These are phyloP conservation scores for Collariella sp. DNA, from an alignment of 495 filamentous ascomycete genomes.

Conservation along the genomic window DNA sequence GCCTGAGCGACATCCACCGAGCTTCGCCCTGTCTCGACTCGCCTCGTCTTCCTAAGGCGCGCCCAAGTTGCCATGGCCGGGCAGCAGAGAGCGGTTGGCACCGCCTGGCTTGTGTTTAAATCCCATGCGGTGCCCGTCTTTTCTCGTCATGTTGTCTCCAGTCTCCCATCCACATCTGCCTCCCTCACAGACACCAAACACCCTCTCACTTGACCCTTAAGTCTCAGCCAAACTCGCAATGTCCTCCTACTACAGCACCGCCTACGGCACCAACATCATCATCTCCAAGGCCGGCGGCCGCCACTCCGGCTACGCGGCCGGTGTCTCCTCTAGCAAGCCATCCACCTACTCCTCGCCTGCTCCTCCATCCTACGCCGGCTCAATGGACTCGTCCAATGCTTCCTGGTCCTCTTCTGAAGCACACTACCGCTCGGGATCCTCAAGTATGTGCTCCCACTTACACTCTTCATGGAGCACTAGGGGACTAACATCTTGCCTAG, in stretches of 20 bases:
- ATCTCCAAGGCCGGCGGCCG: slow-evolving; percentile 7
- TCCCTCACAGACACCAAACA: not conserved
- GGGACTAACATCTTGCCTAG: not conserved
- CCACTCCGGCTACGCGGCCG: not conserved
- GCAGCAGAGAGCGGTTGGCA: not conserved
- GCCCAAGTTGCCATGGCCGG: not conserved
- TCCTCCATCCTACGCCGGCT: slow-evolving; percentile 5
- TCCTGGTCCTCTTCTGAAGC: not conserved
- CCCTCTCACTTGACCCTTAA: too few species aligned
- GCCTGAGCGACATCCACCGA: slow-evolving; percentile 17
- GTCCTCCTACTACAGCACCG: slow-evolving; percentile 10
- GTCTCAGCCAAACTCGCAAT: not conserved
- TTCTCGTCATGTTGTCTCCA: not conserved
- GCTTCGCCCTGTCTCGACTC: not conserved
- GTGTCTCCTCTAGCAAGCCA: slow-evolving; percentile 4
- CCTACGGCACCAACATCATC: slow-evolving; percentile 4
- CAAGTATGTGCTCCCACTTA: not conserved
- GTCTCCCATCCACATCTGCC: not conserved
- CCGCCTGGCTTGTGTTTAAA: not conserved
- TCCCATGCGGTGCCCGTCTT: not conserved
- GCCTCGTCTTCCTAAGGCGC: not conserved
- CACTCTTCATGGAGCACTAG: not conserved
- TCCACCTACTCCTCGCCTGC: slow-evolving; percentile 7
- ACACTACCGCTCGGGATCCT: slow-evolving; percentile 7
- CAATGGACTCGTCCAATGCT: slow-evolving; percentile 12